Base-by-base conservation (phyloP, 2,329 filamentous ascomycete genomes). In the Cladosporium phlei region DNA sequence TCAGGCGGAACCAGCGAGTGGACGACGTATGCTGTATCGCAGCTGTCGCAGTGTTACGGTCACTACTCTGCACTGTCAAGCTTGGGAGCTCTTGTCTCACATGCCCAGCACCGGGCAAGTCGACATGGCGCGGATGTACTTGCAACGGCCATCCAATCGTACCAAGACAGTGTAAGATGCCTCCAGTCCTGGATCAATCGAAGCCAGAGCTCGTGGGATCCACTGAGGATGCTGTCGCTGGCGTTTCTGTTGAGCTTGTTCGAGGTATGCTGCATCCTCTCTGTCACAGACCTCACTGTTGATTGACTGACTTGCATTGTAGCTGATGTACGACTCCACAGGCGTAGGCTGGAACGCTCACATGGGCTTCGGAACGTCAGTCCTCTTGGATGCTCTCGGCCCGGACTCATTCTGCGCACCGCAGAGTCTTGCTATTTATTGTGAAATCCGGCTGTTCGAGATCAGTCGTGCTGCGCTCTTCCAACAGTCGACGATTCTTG, bases 171-270 rank as follows among this genome's bases (percentile, higher is more conserved):
- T 5, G 37, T 39, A 12, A 22, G 20, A 8, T 20, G 19, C 14
- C 37, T 39, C 16, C n/a, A 14, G 14, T 11, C n/a, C 20, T 10
- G 24, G 17, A 27, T 39, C 24, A 11, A 11, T 10, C 19, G 25
- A 11, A 24, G n/a, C 4, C 24, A 24, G 4, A 17, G 5, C 14
- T 21, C 22, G n/a, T 39, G 37, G 37, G 11, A 39, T n/a, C 24
- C 22, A 5, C 37, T 39, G 5, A 19, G 14, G 12, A 39, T 39
- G 37, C 25, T 39, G 20, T 39, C 37, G 10, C 5, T 29, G 3
- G 37, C 37, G 8, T 39, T 39, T 22, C 17, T 39, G 25, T 16
- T 28, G 22, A 39, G 37, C 8, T 27, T 39, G 37, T 39, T 39
- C 16, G 37, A 39, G 37, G 37, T 39, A 39, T 38, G 34, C n/a